A percentile compares a stretch with the other conserved stretches of the same genome.
phyloP scores from a whole-genome alignment of 108 stramenopile species.

The Nitzschia putrida region DNA sequence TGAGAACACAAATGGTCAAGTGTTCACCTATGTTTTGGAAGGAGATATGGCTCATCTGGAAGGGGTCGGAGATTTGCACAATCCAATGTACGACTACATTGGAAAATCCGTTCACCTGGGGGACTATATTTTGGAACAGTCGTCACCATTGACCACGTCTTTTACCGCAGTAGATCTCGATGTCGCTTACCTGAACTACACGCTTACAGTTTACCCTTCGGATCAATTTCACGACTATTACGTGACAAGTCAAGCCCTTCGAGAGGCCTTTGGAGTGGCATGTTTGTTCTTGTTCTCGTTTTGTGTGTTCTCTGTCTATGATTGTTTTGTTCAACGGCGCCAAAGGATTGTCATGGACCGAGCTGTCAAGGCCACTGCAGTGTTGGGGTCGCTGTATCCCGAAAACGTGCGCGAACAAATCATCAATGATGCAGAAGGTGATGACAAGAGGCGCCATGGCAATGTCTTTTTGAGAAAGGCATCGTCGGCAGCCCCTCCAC shows the following conservation, averaged over 20 bases:
- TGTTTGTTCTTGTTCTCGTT: background rate
- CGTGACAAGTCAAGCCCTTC: background rate
- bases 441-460: background rate
- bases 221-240: background rate
- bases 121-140: background rate
- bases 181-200: background rate
- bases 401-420: slow-evolving; percentile 10
- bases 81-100: slow-evolving; percentile 41
- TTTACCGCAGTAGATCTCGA: background rate
- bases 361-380: background rate
- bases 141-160: background rate
- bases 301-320: background rate
- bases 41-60: slow-evolving; percentile 43
- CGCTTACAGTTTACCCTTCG: slow-evolving; percentile 14
- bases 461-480: background rate
- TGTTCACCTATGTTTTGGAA: slow-evolving; percentile 46
- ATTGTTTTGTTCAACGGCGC: background rate
- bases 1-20: slow-evolving; percentile 17
- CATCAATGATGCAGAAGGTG: background rate
- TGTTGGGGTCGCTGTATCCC: slow-evolving; percentile 4
- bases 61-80: slow-evolving; percentile 61
- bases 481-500: background rate
- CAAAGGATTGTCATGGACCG: background rate
- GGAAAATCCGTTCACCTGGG: background rate
- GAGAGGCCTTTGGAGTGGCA: background rate